Evolutionary conservation across 176 grass and related monocot species (phyloP).

Genomic region (Ananas comosus): DNA sequence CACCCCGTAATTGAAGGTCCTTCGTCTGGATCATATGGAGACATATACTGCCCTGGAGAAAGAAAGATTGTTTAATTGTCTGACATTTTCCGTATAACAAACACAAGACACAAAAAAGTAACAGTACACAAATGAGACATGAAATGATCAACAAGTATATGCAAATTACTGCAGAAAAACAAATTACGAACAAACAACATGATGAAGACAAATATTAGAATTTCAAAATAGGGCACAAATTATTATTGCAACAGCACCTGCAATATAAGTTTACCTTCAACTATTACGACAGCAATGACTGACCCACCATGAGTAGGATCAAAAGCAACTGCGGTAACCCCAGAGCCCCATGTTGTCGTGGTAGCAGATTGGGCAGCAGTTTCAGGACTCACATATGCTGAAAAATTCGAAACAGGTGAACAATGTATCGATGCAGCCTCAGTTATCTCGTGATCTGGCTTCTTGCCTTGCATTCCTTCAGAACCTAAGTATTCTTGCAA

Average conservation of each 20-base stretch:
- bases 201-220: neutral
- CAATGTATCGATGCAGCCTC: constrained; percentile 93
- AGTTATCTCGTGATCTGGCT: constrained; percentile 42
- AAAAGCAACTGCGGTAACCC: constrained; percentile 98
- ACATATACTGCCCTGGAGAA: constrained; percentile 92
- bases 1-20: constrained; percentile 98
- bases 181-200: neutral
- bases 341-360: constrained; percentile 95
- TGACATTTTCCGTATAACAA: neutral
- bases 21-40: constrained; percentile 98
- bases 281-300: constrained; percentile 90
- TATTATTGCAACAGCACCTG: neutral
- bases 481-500: constrained; percentile 86
- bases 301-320: constrained; percentile 86
- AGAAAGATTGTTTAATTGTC: constrained; percentile 14
- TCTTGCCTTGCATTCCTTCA: constrained; percentile 62
- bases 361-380: constrained; percentile 92
- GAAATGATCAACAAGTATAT: neutral
- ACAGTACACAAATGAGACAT: neutral
- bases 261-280: constrained; percentile 58
- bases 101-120: neutral
- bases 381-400: constrained; percentile 96
- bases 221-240: neutral
- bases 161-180: neutral
- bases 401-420: constrained; percentile 97